phyloP scores from a whole-genome alignment of 306 rosid genomes.

The Boehmeria nivea region DNA sequence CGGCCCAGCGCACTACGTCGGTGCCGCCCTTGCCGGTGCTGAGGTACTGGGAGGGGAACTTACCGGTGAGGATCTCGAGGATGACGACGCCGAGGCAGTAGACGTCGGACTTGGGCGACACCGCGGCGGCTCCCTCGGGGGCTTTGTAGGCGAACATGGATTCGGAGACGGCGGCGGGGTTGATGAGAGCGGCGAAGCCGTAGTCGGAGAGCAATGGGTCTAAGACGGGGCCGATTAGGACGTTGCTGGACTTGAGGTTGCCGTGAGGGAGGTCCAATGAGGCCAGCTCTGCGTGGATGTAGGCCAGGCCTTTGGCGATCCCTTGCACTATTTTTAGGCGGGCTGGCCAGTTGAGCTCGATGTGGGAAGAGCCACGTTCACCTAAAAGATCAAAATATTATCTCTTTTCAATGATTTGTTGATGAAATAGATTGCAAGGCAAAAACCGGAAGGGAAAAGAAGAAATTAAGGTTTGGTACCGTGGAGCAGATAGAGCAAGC shows the following conservation, averaged over 20 bases:
- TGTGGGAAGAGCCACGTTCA: slow-evolving; percentile 53
- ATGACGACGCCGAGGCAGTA: slow-evolving; percentile 69
- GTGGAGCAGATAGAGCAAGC: slow-evolving; percentile 49
- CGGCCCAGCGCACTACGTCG: slow-evolving; percentile 64
- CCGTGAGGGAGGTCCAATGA: slow-evolving; percentile 67
- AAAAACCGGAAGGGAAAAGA: background rate
- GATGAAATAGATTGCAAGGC: too few relatives aligned
- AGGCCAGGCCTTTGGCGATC: slow-evolving; percentile 56
- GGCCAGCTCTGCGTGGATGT: slow-evolving; percentile 38
- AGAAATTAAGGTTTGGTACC: slow-evolving; percentile 53
- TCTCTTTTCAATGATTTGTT: too few relatives aligned
- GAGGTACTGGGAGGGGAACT: slow-evolving; percentile 71
- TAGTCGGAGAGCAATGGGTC: slow-evolving; percentile 60
- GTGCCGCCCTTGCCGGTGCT: slow-evolving; percentile 52
- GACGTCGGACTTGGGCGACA: slow-evolving; percentile 60
- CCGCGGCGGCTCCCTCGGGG: slow-evolving; percentile 46
- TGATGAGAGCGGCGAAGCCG: slow-evolving; percentile 43
- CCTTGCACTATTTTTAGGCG: slow-evolving; percentile 60
- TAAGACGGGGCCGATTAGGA: slow-evolving; percentile 50
- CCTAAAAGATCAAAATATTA: slow-evolving; percentile 28
- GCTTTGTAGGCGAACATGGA: slow-evolving; percentile 56
- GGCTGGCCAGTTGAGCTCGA: slow-evolving; percentile 58
- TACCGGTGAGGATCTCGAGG: slow-evolving; percentile 69
- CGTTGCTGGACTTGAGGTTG: slow-evolving; percentile 72
- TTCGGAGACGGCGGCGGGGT: slow-evolving; percentile 30